phyloP scores from a whole-genome alignment of 176 grass and related monocot genomes.

The Microstegium vimineum region DNA sequence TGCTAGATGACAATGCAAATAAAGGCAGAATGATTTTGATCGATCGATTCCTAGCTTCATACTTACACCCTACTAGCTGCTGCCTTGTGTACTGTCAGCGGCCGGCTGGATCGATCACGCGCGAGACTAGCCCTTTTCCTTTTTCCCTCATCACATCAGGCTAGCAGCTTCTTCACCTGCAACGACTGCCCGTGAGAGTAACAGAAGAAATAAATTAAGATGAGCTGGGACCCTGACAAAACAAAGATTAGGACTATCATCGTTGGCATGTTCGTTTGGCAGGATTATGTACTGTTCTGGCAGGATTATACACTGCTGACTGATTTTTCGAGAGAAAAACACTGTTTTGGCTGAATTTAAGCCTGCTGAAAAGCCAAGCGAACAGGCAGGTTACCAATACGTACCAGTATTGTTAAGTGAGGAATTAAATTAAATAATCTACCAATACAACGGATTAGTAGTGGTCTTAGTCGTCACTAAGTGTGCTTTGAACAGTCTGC shows the following conservation, averaged over 20 bases:
- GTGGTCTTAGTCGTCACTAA: not conserved
- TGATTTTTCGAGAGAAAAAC: too few species aligned
- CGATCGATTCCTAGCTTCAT: conserved; percentile 4
- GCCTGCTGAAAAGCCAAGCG: too few species aligned
- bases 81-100: not conserved
- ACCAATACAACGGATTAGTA: not conserved
- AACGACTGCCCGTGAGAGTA: not conserved
- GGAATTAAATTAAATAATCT: not conserved
- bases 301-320: too few species aligned
- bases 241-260: not conserved
- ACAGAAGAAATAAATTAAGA: not conserved
- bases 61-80: not conserved
- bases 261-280: too few species aligned
- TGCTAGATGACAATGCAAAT: not conserved
- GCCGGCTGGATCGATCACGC: not conserved
- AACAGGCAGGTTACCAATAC: too few species aligned
- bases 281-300: too few species aligned
- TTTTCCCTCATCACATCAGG: not conserved
- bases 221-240: not conserved
- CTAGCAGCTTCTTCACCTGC: not conserved
- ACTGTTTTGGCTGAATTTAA: too few species aligned
- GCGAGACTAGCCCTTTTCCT: not conserved
- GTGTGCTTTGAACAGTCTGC: not conserved
- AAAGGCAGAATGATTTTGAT: not conserved
- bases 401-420: not conserved